Conservation (phyloP, 2,329 filamentous ascomycete species). For the Fusarium papillatum region DNA sequence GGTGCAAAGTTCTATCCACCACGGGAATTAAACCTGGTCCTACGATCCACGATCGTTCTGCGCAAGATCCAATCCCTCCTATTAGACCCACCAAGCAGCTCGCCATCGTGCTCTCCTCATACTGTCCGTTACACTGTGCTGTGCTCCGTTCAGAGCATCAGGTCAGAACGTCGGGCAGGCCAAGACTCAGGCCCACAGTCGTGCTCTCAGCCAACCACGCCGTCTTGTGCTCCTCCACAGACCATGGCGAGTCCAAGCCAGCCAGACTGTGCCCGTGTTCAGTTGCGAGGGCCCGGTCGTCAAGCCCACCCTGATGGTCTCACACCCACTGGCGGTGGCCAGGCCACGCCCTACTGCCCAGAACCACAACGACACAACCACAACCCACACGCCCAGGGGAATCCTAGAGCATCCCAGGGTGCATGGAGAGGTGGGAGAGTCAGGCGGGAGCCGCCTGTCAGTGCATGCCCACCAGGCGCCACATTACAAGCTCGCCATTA, state of each 20-base stretch:
- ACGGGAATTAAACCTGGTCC: slow-evolving; percentile 38
- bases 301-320: slow-evolving; percentile 32
- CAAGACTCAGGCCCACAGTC: slow-evolving; percentile 19
- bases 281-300: slow-evolving; percentile 8
- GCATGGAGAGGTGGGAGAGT: slow-evolving; percentile 37
- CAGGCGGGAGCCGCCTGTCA: slow-evolving; percentile 42
- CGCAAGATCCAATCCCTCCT: slow-evolving; percentile 34
- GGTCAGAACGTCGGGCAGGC: slow-evolving; percentile 37
- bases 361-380: slow-evolving; percentile 18
- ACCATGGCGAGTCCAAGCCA: slow-evolving; percentile 18
- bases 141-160: slow-evolving; percentile 17
- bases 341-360: slow-evolving; percentile 17
- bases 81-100: slow-evolving; percentile 23
- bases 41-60: slow-evolving; percentile 44
- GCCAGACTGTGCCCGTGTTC: slow-evolving; percentile 29
- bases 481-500: slow-evolving; percentile 46
- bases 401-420: slow-evolving; percentile 20
- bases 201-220: slow-evolving; percentile 25
- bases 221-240: neutral
- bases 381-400: slow-evolving; percentile 39
- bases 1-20: slow-evolving; percentile 22
- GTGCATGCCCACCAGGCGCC: slow-evolving; percentile 40
- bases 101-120: slow-evolving; percentile 12
- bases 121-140: slow-evolving; percentile 10
- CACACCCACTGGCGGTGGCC: slow-evolving; percentile 36